Base-by-base conservation (phyloP, 2,329 filamentous ascomycete species). In the Fusarium equiseti region DNA sequence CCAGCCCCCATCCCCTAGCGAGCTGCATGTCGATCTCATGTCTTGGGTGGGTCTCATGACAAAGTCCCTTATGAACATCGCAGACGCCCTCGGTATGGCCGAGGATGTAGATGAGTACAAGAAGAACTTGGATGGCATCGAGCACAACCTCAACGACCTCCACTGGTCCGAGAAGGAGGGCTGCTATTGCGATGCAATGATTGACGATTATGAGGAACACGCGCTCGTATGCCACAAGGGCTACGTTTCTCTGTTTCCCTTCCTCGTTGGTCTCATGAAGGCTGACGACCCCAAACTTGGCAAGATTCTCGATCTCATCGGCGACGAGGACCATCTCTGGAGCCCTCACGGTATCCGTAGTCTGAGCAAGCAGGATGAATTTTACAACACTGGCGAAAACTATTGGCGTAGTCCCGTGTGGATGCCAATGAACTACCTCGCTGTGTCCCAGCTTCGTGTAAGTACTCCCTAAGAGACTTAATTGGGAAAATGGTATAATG, bases 11-110 rank as follows among this genome's bases (percentile, higher is more conserved):
- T 95, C 98, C 79, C 95, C 96, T 0, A 95, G 94, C 76, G 96
- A 99, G 88, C 87, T 99, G 52, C 95, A 99, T 79, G 91, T 97
- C 31, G 96, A 99, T 81, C 86, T 98, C 57, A 92, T 99, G 79
- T 93, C 93, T 55, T 99, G 96, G 96, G 92, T 99, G 82, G 96
- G 95, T n/a, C 89, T 98, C 83, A 97, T 98, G 93, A 91, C 93
- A 43, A 90, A 91, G 71, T 91, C 92, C n/a, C 88, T 99, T 58
- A 87, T 90, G 75, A 92, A 91, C 73, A 92, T 98, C 73, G 93
- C 94, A 2, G 83, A 88, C 48, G 88, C 90, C 27, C 86, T 98
- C n/a, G 90, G 88, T 49, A 88, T 94, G 71, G 81, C 83, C 1
- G 94, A 97, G 35, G 95, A 98, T 73, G 90, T 87, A 1, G 86